Evolutionary conservation across 169 alveolate species (phyloP), one percentile per base, ranked within the genome.

Genomic region (Plasmodium ovale): DNA sequence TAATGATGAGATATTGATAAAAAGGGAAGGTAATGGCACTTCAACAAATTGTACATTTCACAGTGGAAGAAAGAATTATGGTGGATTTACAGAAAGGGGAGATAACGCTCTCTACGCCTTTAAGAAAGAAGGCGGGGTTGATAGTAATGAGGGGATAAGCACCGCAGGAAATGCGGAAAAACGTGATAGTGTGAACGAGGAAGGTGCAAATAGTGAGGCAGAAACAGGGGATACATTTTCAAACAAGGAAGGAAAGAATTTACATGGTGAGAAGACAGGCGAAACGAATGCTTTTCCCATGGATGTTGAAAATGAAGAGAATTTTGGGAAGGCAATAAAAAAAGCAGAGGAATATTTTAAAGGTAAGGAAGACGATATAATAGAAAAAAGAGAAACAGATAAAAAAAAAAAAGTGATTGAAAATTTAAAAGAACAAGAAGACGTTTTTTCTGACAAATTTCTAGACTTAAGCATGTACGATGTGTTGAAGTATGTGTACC

Each of bases 351-450:
- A 44, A 2, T 85, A 85, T 33, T 68, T 85, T 47, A 67, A 85
- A 60, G 91, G 91, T 4, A 85, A 67, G 21, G 59, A 85, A 60
- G 91, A 85, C 49, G 56, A 67, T 49, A 60, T 85, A 23, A 58
- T 85, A 47, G 77, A 85, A 59, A 59, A 62, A 64, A 85, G 91
- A 44, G 91, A 85, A 69, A 31, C 3, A 9, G 47, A 56, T n/a
- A 85, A 85, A 60, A 70, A 85, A 59, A 67, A 70, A 85, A 69
- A 68, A 42, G 44, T 85, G 0, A 44, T 69, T 0, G 87, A 85
- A 47, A 69, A 85, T 9, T 35, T 85, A 56, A 85, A 85, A 16
- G 72, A 33, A 10, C 62, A 58, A 23, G 91, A 85, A 60, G 73
- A 85, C 16, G 85, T 25, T 10, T 85, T 85, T 35, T 25, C 87